Base-by-base conservation (phyloP, 306 rosid genomes). In the Inga leiocalycina region DNA sequence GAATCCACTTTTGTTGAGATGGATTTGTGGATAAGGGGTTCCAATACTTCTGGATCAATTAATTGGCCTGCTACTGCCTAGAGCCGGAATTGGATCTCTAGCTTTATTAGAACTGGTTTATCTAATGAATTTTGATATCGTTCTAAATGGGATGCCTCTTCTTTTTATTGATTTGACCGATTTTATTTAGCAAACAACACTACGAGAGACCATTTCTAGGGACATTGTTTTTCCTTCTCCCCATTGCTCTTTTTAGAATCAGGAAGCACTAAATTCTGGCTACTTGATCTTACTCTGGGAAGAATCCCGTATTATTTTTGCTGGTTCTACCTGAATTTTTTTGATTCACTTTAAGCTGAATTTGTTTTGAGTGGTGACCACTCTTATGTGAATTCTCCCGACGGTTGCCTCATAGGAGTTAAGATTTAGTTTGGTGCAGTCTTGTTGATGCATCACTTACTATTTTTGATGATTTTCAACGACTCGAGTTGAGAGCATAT, bases 1-100 rank as follows among this genome's bases (percentile, higher is more conserved):
- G 62, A 75, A 43, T 48, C 49, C 41, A 27, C 34, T 69, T 64
- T 57, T n/a, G 49, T 52, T 48, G n/a, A 51, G 52, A 46, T 69
- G 68, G 22, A 54, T 75, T 79, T 22, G 48, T 14, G 61, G 82
- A 62, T 77, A 24, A 46, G 59, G 13, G 84, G 34, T 65, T 74
- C 64, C 68, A 19, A 27, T 71, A 84, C 74, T 68, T 80, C 61
- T 77, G 15, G 49, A 34, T 70, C 73, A 5, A 81, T 13, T 75
- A 79, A 78, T 85, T 89, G 90, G 88, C 88, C 93, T 88, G 83
- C 74, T 86, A 74, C 88, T 48, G 62, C 85, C 84, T 64, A 34
- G 91, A 80, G 71, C 79, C 54, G 43, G 78, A 62, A 72, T 56
- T 85, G 39, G 84, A 73, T 83, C 59, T 84, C 57, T 76, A 8